A percentile compares a stretch with the other conserved stretches of the same genome.
phyloP scores from a whole-genome alignment of 352 stramenopile genomes.

The Pythium dissimile region DNA sequence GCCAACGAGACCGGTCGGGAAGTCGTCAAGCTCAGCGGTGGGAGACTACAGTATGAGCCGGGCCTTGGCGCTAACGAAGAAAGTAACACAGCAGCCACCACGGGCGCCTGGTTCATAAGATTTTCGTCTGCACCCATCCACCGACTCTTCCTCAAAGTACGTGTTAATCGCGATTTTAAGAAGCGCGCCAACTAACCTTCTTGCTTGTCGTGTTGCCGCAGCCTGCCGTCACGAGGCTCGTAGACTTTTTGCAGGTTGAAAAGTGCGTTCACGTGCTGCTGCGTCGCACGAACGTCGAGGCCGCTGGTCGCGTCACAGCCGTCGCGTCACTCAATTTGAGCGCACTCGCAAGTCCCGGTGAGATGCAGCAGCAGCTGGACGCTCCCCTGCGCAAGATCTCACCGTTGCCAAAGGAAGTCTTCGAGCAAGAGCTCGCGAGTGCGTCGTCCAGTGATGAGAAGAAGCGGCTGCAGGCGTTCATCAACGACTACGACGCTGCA shows the following conservation, averaged over 20 bases:
- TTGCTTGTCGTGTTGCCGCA: conserved; percentile 1
- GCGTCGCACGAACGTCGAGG: conserved; percentile 31
- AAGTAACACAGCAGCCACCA: too few relatives aligned
- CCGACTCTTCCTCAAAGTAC: conserved; percentile 43
- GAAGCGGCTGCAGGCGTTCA: conserved; percentile 57
- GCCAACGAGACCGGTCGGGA: not conserved
- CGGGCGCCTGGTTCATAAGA: too few relatives aligned
- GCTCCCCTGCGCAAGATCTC: conserved; percentile 21
- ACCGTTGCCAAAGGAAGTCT: conserved; percentile 32
- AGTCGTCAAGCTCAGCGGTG: conserved; percentile 26
- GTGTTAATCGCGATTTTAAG: not conserved
- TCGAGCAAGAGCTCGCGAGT: conserved; percentile 60
- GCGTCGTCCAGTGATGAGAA: conserved; percentile 64
- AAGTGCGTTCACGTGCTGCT: conserved; percentile 35
- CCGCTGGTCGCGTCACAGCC: conserved; percentile 28
- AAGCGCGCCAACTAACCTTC: too few relatives aligned
- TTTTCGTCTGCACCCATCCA: conserved; percentile 29
- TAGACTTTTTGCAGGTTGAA: conserved; percentile 49
- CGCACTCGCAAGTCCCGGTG: conserved; percentile 33
- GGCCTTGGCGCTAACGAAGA: not conserved
- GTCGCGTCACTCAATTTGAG: conserved; percentile 34
- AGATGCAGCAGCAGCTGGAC: conserved; percentile 10
- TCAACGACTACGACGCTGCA: conserved; percentile 58
- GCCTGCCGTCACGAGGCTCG: conserved; percentile 29
- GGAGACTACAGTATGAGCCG: conserved; percentile 44